Percentiles rank a stretch among this genome's conserved stretches.
These are phyloP conservation scores for Ophiocordyceps sinensis DNA, from an alignment of 2,329 filamentous ascomycete species.

Conservation along the genomic window DNA sequence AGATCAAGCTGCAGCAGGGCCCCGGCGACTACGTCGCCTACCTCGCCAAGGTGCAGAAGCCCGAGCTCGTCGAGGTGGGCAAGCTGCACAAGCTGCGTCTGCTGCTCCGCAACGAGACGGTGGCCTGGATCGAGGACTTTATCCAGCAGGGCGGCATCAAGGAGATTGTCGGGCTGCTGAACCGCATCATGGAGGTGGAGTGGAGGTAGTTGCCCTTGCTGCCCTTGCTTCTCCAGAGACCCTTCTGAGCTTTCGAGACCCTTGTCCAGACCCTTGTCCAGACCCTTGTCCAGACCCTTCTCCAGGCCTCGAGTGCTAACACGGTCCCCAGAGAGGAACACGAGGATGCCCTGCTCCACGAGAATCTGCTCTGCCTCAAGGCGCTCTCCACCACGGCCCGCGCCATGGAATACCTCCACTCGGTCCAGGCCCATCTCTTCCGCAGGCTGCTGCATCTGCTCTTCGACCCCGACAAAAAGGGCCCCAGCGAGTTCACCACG, in stretches of 20 bases:
- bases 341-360: conserved; percentile 83
- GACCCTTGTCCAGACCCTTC: too few species aligned
- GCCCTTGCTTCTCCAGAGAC: neutral
- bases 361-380: conserved; percentile 85
- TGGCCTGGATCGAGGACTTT: conserved; percentile 89
- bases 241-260: too few species aligned
- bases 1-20: conserved; percentile 58
- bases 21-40: conserved; percentile 81
- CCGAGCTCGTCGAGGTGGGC: conserved; percentile 78
- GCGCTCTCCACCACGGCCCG: conserved; percentile 83
- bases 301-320: conserved; percentile 9
- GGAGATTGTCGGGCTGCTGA: conserved; percentile 72
- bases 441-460: conserved; percentile 77
- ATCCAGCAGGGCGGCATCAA: conserved; percentile 83
- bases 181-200: conserved; percentile 88
- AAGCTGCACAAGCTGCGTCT: conserved; percentile 87
- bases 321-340: conserved; percentile 62
- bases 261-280: too few species aligned
- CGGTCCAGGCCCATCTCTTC: conserved; percentile 69
- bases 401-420: conserved; percentile 67
- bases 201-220: conserved; percentile 51
- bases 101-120: conserved; percentile 83
- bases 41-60: conserved; percentile 65
- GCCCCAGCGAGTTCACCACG: conserved; percentile 90
- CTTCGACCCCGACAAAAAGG: conserved; percentile 96